Evolutionary conservation across 2,329 filamentous ascomycete genomes (phyloP).

Genomic region (Geosmithia morbida): DNA sequence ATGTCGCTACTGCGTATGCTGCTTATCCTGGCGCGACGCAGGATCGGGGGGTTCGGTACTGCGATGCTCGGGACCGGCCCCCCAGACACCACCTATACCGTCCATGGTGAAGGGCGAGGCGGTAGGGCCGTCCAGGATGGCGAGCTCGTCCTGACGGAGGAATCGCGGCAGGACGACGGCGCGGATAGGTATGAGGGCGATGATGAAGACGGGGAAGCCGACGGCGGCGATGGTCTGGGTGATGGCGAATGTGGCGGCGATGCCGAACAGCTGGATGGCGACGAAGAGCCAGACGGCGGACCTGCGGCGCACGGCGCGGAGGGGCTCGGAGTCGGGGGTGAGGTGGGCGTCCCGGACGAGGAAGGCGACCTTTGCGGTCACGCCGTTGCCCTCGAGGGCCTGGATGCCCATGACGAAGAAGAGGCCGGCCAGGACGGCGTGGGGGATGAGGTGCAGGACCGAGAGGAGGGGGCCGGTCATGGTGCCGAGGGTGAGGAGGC

Average conservation of each 20-base stretch:
- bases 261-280: conserved; percentile 50
- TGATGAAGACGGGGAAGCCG: conserved; percentile 63
- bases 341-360: conserved; percentile 48
- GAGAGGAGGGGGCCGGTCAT: conserved; percentile 63
- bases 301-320: conserved; percentile 46
- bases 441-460: conserved; percentile 64
- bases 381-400: conserved; percentile 62
- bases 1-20: background rate
- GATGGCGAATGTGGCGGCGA: conserved; percentile 68
- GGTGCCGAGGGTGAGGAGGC: conserved; percentile 62
- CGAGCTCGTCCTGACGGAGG: conserved; percentile 46
- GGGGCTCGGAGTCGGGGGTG: conserved; percentile 42
- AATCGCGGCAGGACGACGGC: conserved; percentile 47
- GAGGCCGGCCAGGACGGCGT: conserved; percentile 64
- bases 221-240: conserved; percentile 74
- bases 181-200: conserved; percentile 52
- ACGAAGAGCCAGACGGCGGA: conserved; percentile 60
- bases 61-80: too few relatives aligned
- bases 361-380: conserved; percentile 61
- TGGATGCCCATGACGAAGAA: conserved; percentile 81
- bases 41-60: too few relatives aligned
- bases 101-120: conserved; percentile 66
- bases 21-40: background rate
- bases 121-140: conserved; percentile 54
- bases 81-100: conserved; percentile 52